These are phyloP conservation scores for Sonneratia alba DNA, from an alignment of 345 rosid species.

Conservation along the genomic window DNA sequence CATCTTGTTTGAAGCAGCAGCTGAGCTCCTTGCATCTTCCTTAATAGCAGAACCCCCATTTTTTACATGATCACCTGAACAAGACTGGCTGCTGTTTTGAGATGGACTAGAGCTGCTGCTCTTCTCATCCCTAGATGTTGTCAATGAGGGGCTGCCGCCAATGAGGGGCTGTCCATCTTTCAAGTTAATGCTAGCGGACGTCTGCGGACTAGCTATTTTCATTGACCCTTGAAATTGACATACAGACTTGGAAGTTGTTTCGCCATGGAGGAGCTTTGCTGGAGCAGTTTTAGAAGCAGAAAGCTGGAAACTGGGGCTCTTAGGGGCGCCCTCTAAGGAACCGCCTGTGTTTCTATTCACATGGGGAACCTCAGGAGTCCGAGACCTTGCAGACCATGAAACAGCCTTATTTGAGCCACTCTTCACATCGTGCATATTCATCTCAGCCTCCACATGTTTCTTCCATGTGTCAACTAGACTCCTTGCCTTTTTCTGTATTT, in stretches of 20 bases:
- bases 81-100: constrained; percentile 65
- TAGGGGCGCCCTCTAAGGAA: constrained; percentile 37
- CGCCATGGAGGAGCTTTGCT: constrained; percentile 44
- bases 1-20: constrained; percentile 47
- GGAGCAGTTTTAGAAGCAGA: constrained; percentile 52
- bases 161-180: constrained; percentile 49
- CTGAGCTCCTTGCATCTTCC: constrained; percentile 60
- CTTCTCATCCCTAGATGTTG: constrained; percentile 50
- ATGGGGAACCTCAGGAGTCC: constrained; percentile 50
- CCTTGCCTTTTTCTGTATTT: constrained; percentile 85
- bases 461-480: constrained; percentile 92
- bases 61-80: constrained; percentile 55
- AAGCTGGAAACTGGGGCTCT: constrained; percentile 35
- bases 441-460: constrained; percentile 90
- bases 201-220: constrained; percentile 39
- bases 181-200: constrained; percentile 16
- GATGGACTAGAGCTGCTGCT: constrained; percentile 82
- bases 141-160: constrained; percentile 19
- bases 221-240: constrained; percentile 44
- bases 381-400: constrained; percentile 57
- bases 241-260: constrained; percentile 32
- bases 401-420: constrained; percentile 51
- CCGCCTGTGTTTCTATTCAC: constrained; percentile 43
- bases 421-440: constrained; percentile 51
- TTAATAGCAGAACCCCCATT: constrained; percentile 42